Base-by-base conservation (phyloP, 768 basidiomycete genomes). In the Leucocoprinus leucothites region DNA sequence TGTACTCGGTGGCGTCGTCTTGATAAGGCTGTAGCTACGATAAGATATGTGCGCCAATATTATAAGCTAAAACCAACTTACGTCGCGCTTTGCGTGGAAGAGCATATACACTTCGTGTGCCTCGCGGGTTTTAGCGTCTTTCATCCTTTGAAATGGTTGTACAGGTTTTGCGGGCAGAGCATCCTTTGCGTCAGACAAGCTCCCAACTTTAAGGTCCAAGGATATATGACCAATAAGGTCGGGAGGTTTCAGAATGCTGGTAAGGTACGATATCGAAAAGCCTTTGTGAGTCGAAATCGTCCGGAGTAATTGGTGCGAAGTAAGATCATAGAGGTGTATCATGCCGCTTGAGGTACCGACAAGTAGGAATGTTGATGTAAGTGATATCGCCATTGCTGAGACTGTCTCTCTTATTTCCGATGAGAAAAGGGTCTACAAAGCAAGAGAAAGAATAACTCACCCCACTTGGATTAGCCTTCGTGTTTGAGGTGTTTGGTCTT, bases 301-400 rank as follows among this genome's bases (percentile, higher is more conserved):
- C 44, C 94, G 88, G 24, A 97, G 73, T 25, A 85, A 83, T 65
- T 98, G 95, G 64, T 94, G 91, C 0, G 96, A 96, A 1, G 91
- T 84, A 26, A 96, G 80, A 58, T 97, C 91, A 67, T 94, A 93
- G 36, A 94, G 68, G 55, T 91, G 80, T 48, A 98, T 80, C 11
- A 82, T 65, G 2, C 93, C 93, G 1, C 79, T 68, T 2, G 79
- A 67, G 0, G 93, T 95, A 19, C 96, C 94, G 28, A 84, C 83
- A n/a, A 98, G 70, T 9, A 99, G 82, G 41, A 88, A 77, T 1
- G 91, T 81, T 0, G 85, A 82, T 9, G 88, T 89, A 22, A 90
- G 63, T 0, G 96, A 97, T 45, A 96, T 82, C 3, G 85, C 69
- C 13, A 98, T 72, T 1, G 84, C 70, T 6, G 87, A 85, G 57